Base-by-base conservation (phyloP, 2,329 filamentous ascomycete genomes). In the Fusarium algeriense region DNA sequence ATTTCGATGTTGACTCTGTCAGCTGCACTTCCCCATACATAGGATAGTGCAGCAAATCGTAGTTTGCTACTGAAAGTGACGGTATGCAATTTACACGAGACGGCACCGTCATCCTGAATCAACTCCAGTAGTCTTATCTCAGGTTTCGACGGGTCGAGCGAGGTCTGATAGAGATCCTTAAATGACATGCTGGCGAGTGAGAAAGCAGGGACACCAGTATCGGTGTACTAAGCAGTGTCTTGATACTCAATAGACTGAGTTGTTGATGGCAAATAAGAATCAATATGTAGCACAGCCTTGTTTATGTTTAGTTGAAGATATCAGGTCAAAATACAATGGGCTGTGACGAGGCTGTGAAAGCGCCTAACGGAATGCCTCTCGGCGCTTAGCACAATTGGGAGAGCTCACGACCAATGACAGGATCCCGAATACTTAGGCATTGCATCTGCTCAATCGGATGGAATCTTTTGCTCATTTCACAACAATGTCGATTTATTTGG, bases 201-300 rank as follows among this genome's bases (percentile, higher is more conserved):
- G 12, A 23, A 38, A 17, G 15, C 15, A 6, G 7, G 28, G n/a
- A 14, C 14, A 17, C 10, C 12, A 4, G 48, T 3, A 23, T 26
- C 2, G 5, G 23, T 19, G 3, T 6, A 14, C n/a, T 20, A 20
- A 1, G 15, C 4, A 3, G 7, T n/a, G 5, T 0, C 2, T n/a
- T 19, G 5, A 7, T 11, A 10, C 20, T 17, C 1, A 14, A 15
- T 26, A 4, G 7, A 4, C 14, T 26, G 5, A 10, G 17, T 1
- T 13, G 23, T 23, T 23, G 23, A 23, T 23, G 23, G 23, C 23
- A 23, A 23, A 23, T 23, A 23, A 23, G 23, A 5, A 23, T 23
- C 23, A 23, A 23, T 23, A 23, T 23, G 23, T 23, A 23, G 23
- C 23, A 23, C 23, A 23, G 23, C n/a, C 19, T 20, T 40, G 38